These are phyloP conservation scores for Wallacemonas sp. DNA, from an alignment of 208 protist species.

Conservation along the genomic window DNA sequence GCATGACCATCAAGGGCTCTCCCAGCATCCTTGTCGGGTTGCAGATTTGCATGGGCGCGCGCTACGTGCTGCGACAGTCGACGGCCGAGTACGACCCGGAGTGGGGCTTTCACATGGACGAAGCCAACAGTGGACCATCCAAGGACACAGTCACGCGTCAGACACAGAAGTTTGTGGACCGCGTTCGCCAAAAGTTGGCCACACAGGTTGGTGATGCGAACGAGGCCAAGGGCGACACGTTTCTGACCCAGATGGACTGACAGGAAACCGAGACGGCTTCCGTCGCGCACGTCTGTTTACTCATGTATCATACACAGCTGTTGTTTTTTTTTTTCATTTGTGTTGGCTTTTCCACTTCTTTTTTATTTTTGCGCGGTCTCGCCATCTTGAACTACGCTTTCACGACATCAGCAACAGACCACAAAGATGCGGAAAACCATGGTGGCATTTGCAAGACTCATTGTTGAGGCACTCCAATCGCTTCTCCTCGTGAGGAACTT, in stretches of 20 bases:
- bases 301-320: too few relatives aligned
- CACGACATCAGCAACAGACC: too few relatives aligned
- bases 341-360: too few relatives aligned
- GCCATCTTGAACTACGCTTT: too few relatives aligned
- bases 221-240: neutral
- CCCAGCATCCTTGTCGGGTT: slow-evolving; percentile 66
- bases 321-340: too few relatives aligned
- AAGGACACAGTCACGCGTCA: neutral
- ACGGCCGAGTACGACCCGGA: slow-evolving; percentile 47
- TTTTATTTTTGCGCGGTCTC: too few relatives aligned
- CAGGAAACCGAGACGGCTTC: neutral
- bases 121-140: slow-evolving; percentile 17
- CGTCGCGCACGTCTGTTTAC: too few relatives aligned
- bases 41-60: slow-evolving; percentile 85
- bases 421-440: too few relatives aligned
- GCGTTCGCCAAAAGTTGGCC: slow-evolving; percentile 6
- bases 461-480: too few relatives aligned
- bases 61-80: slow-evolving; percentile 74
- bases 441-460: too few relatives aligned
- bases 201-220: neutral
- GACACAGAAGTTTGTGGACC: slow-evolving; percentile 3
- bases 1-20: slow-evolving; percentile 53
- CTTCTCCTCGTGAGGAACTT: too few relatives aligned
- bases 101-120: slow-evolving; percentile 88
- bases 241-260: slow-evolving; percentile 10